Evolutionary conservation across 306 rosid genomes (phyloP), one percentile per base, ranked within the genome.

Genomic region (Glycine soja): DNA sequence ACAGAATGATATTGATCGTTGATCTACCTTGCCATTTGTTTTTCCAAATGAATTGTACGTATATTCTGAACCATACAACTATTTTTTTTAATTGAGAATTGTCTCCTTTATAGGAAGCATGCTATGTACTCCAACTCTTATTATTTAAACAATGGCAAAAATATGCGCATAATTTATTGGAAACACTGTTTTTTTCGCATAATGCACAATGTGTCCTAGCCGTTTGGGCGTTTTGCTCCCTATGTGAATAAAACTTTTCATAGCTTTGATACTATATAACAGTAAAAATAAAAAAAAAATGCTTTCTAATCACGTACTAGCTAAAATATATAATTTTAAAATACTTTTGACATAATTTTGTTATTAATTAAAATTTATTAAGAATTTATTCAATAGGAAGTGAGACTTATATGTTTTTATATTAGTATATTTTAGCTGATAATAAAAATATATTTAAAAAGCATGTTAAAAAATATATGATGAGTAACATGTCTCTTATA

Each of bases 31-130:
- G 19, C 15, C 30, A 59, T 30, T 46, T 46, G 48, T 79, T 12
- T 54, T 59, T 70, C 53, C 15, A 4, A 50, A 47, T 59, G 30
- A n/a, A 5, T 38, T 42, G 15, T 13, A 72, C 30, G 30, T 24
- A 24, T 62, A 57, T 70, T 80, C 71, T 3, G 11, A 80, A 62
- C 51, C 38, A 36, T 36, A 36, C 40, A 24, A 48, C 34, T 24
- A 24, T 24, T 24, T 24, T 50, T 2, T 38, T 71, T 47, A 59
- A 15, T 12, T 7, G n/a, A 47, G 51, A 48, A 59, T 16, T 80
- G 78, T 72, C 77, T 62, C 78, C 46, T 61, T 80, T 38, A 8
- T 72, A 50, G 78, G 83, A 71, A 72, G 47, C 83, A 80, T 61
- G 75, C 30, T 73, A 80, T 50, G 83, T 70, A 70, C 77, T 80